Evolutionary conservation across 129 eudicot genomes (phyloP).

Genomic region (Saussurea involucrata): DNA sequence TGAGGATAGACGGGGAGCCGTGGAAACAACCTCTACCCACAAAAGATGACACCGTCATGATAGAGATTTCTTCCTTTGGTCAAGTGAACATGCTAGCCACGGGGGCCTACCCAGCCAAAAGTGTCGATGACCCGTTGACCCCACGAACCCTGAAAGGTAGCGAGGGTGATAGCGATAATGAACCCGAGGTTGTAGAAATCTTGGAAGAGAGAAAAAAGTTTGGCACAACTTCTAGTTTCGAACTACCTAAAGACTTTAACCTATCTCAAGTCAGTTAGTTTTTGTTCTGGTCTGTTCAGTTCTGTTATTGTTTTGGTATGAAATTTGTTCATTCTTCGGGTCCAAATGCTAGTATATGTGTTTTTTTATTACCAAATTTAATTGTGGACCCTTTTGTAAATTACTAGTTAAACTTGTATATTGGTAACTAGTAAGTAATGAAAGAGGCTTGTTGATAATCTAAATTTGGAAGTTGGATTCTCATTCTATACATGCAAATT

Average conservation of each 20-base stretch:
- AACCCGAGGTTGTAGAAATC: slow-evolving; percentile 29
- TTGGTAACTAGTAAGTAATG: background rate
- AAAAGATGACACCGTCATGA: slow-evolving; percentile 51
- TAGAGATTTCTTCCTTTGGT: slow-evolving; percentile 62
- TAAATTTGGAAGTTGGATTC: no score
- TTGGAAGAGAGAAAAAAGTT: slow-evolving; percentile 61
- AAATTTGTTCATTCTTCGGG: slow-evolving; percentile 11
- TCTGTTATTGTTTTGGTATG: background rate
- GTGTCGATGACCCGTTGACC: slow-evolving; percentile 45
- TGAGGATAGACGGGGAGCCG: slow-evolving; percentile 86
- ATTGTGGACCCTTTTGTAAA: background rate
- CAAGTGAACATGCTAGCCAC: slow-evolving; percentile 61
- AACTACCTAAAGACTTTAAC: slow-evolving; percentile 50
- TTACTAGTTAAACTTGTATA: background rate
- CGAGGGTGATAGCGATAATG: slow-evolving; percentile 38
- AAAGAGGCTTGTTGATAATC: no score
- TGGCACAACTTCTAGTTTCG: slow-evolving; percentile 65
- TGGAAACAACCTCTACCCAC: slow-evolving; percentile 80
- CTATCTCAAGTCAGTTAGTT: slow-evolving; percentile 43
- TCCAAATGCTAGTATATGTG: background rate
- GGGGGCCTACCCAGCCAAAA: slow-evolving; percentile 38
- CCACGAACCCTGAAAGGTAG: slow-evolving; percentile 37
- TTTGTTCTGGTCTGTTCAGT: background rate
- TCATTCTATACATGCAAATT: no score
- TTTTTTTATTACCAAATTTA: slow-evolving; percentile 12